Conservation (phyloP, 768 basidiomycete genomes). For the Cubamyces sp. region DNA sequence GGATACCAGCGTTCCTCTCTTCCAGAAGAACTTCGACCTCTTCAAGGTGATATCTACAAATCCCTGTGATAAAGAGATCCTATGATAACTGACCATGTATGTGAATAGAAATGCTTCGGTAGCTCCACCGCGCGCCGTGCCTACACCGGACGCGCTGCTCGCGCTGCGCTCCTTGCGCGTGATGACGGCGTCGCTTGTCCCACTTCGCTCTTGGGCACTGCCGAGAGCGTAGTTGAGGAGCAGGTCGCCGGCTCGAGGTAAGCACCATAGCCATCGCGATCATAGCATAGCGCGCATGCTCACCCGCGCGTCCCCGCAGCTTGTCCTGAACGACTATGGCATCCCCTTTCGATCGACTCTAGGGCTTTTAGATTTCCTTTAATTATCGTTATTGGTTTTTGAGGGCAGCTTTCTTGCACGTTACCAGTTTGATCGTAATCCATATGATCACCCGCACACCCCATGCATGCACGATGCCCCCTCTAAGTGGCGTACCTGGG, state of each 20-base stretch:
- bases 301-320: background rate
- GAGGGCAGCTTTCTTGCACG: conserved; percentile 15
- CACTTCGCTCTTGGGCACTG: background rate
- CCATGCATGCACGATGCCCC: background rate
- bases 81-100: background rate
- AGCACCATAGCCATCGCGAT: background rate
- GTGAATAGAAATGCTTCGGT: conserved; percentile 28
- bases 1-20: conserved; percentile 25
- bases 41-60: conserved; percentile 30
- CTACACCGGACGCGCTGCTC: conserved; percentile 11
- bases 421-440: conserved; percentile 22
- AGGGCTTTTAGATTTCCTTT: conserved; percentile 12
- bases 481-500: background rate
- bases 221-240: conserved; percentile 12
- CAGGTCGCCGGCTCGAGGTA: conserved; percentile 18
- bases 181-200: conserved; percentile 8
- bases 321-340: conserved; percentile 11
- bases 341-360: conserved; percentile 22
- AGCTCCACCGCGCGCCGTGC: conserved; percentile 17
- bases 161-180: conserved; percentile 5
- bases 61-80: background rate
- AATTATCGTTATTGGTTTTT: conserved; percentile 20
- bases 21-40: conserved; percentile 30
- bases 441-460: conserved; percentile 18
- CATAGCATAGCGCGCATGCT: background rate